Evolutionary conservation across 768 basidiomycete genomes (phyloP), one percentile per base, ranked within the genome.

Genomic region (Tylopilus sp.): DNA sequence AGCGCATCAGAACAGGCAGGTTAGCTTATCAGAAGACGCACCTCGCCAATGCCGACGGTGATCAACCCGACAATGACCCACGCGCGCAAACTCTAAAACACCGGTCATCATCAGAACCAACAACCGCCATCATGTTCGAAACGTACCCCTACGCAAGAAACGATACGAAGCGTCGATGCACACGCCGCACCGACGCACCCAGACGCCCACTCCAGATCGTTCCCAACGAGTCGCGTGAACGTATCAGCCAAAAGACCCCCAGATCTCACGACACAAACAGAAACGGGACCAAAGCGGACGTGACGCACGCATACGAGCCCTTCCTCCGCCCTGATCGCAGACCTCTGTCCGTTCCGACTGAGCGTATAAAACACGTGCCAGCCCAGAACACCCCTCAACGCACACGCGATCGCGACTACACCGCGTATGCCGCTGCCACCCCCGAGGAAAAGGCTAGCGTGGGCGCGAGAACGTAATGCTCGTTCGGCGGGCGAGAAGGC

Each of bases 331-430:
- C 70, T 70, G 56, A 85, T 84, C 63, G 83, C 82, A 57, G 76
- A 75, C 11, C 76, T 79, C 72, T 80, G 83, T n/a, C 81, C 83
- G 24, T 83, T 58, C 38, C 79, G 73, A 64, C 75, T 82, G 21
- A 83, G 71, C 16, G 79, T 78, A 78, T 82, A 84, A 51, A 81
- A 82, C 47, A 82, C 74, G 57, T 85, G 83, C 83, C 82, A 85
- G 60, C 85, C 83, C 60, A 76, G 17, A 79, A 63, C 29, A 85
- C 58, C n/a, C 77, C 33, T 33, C 68, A 72, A 16, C 78, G 78
- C 31, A 76, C 74, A 55, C 85, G 85, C 28, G 84, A 67, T n/a
- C n/a, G n/a, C 10, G 83, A 82, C 31, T 77, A 82, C 57, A 86
- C 84, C 25, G 81, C 83, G 58, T 78, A 83, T 11, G 84, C 85